These are phyloP conservation scores for Tephrocybe rancida DNA, from an alignment of 768 basidiomycete genomes.

Conservation along the genomic window DNA sequence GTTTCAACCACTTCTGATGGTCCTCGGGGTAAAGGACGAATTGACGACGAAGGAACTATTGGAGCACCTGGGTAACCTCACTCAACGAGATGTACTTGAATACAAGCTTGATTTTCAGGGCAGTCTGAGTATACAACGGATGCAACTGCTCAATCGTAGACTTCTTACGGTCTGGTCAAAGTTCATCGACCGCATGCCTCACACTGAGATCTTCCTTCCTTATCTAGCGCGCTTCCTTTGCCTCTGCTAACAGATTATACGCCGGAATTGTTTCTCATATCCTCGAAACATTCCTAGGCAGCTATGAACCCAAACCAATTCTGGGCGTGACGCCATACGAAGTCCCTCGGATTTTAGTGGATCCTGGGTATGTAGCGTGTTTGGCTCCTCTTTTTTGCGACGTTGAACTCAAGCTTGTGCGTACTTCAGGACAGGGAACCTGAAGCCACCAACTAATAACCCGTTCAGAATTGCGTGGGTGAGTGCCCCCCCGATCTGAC, in stretches of 20 bases:
- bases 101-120: not conserved
- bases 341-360: conserved; percentile 23
- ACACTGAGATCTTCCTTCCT: not conserved
- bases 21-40: not conserved
- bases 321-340: conserved; percentile 19
- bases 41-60: not conserved
- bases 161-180: too few species aligned
- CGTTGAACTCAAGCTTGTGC: not conserved
- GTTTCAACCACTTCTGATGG: too few species aligned
- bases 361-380: conserved; percentile 18
- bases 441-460: not conserved
- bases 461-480: conserved; percentile 1
- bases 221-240: conserved; percentile 2
- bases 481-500: not conserved
- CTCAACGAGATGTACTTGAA: not conserved
- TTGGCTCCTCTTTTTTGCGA: not conserved
- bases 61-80: conserved; percentile 5
- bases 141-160: too few species aligned
- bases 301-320: not conserved
- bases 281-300: not conserved
- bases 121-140: too few species aligned
- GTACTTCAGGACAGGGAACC: conserved; percentile 6
- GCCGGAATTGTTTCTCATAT: not conserved
- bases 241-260: not conserved
- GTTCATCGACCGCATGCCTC: not conserved